These are phyloP conservation scores for Aethionema arabicum DNA, from an alignment of 345 rosid genomes.

Conservation along the genomic window DNA sequence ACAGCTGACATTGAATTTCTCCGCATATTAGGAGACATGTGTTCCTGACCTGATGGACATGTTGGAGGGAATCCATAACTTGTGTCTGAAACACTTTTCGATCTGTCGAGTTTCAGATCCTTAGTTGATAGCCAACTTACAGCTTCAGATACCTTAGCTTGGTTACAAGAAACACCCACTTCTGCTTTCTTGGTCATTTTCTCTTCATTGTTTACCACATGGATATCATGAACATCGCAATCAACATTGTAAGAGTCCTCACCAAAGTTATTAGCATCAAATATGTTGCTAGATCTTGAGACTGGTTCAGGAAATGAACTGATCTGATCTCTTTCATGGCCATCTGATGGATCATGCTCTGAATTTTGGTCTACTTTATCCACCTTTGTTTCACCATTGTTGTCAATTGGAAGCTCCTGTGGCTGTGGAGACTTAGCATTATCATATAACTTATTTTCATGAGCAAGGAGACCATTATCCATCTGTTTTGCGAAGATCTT, in stretches of 20 bases:
- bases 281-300: conserved; percentile 24
- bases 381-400: conserved; percentile 23
- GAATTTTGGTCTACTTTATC: conserved; percentile 20
- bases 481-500: conserved; percentile 30
- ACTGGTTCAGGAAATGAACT: conserved; percentile 18
- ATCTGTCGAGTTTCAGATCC: conserved; percentile 37
- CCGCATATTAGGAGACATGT: conserved; percentile 40
- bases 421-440: conserved; percentile 26
- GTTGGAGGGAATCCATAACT: conserved; percentile 35
- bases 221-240: conserved; percentile 48
- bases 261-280: conserved; percentile 27
- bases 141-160: conserved; percentile 20
- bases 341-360: conserved; percentile 16
- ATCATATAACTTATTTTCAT: conserved; percentile 41
- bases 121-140: not conserved
- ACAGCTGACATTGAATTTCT: conserved; percentile 75
- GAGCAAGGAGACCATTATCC: conserved; percentile 32
- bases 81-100: conserved; percentile 47
- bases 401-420: conserved; percentile 15
- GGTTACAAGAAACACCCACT: conserved; percentile 21
- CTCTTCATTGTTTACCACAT: conserved; percentile 40
- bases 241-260: conserved; percentile 20
- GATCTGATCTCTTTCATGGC: conserved; percentile 27
- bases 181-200: conserved; percentile 16
- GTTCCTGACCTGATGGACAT: conserved; percentile 33